Percentiles rank a stretch among this genome's conserved stretches.
phyloP scores from a whole-genome alignment of 2,329 filamentous ascomycete species.

The Hymenoscyphus fructigenus region DNA sequence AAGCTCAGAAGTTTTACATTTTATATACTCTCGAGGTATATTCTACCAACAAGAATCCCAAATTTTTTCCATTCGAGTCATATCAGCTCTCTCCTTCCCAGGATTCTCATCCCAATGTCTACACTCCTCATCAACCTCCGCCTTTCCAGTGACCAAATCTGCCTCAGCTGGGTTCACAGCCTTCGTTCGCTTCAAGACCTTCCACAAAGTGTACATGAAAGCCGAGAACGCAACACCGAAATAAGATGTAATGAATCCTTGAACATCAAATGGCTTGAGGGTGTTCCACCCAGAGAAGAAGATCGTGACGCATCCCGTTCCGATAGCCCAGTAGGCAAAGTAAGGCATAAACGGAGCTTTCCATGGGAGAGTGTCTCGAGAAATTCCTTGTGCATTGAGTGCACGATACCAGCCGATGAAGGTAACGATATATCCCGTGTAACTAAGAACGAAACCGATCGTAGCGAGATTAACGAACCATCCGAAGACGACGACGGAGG shows the following conservation, averaged over 20 bases:
- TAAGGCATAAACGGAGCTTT: conserved; percentile 57
- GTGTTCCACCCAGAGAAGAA: conserved; percentile 49
- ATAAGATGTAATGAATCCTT: conserved; percentile 69
- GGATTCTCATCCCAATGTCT: conserved; percentile 3
- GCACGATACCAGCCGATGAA: conserved; percentile 72
- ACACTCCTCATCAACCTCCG: conserved; percentile 1
- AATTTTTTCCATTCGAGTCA: conserved; percentile 2
- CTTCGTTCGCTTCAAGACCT: conserved; percentile 63
- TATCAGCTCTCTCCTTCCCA: background rate
- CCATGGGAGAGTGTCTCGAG: conserved; percentile 61
- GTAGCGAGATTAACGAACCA: conserved; percentile 50
- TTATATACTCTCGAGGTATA: background rate
- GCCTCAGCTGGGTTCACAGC: conserved; percentile 47
- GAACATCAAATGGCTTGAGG: conserved; percentile 53
- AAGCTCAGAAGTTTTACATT: background rate
- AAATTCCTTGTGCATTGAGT: conserved; percentile 64
- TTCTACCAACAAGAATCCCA: conserved; percentile 5
- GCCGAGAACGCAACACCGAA: conserved; percentile 57
- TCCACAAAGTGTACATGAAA: conserved; percentile 66
- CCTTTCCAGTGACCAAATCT: conserved; percentile 43
- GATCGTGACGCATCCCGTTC: conserved; percentile 64
- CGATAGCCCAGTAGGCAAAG: conserved; percentile 58
- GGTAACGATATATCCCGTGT: conserved; percentile 64
- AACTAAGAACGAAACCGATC: conserved; percentile 57
- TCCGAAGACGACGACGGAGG: conserved; percentile 39